Evolutionary conservation across 345 rosid species (phyloP), one percentile per base, ranked within the genome.

Genomic region (Excoecaria agallocha): DNA sequence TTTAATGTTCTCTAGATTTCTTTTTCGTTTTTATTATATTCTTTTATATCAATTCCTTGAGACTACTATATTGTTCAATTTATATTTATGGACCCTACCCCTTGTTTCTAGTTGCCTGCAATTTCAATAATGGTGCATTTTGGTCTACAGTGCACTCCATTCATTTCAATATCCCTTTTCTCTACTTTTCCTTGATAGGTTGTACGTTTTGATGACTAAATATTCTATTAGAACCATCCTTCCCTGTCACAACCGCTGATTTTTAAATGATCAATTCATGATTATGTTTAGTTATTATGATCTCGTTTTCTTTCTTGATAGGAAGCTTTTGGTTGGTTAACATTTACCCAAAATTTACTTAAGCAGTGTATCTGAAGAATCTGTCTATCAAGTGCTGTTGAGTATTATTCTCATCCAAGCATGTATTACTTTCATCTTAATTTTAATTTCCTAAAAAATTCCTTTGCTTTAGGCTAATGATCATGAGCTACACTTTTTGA

Each of bases 401-500:
- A n/a, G 17, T 1, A 41, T 38, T 39, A 51, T 51, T 22, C 69
- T 52, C 22, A 2, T 6, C 7, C 6, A 41, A 68, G 25, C 37
- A 58, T 68, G 45, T 41, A 50, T 13, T 22, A 25, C 45, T 65
- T 70, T 68, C 39, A 24, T 5, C 16, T 73, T 75, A 24, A 12
- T 59, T 67, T 38, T 11, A 49, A 50, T 41, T 22, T 30, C 30
- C 30, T 30, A 30, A 30, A 30, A 19, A 25, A 63, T 66, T 35
- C 48, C 19, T 30, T 37, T 68, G 49, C 45, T 73, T 72, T 82
- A 94, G 98, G 85, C 87, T 62, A 84, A 78, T 79, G 85, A 87
- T 61, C 86, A 85, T 35, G 95, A 92, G 70, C 90, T 94, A 71
- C 90, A 79, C 77, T 94, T 94, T 81, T 92, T 90, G 61, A 91